Evolutionary conservation across 768 basidiomycete species (phyloP), one percentile per base, ranked within the genome.

Genomic region (Cystofilobasidium ferigula): DNA sequence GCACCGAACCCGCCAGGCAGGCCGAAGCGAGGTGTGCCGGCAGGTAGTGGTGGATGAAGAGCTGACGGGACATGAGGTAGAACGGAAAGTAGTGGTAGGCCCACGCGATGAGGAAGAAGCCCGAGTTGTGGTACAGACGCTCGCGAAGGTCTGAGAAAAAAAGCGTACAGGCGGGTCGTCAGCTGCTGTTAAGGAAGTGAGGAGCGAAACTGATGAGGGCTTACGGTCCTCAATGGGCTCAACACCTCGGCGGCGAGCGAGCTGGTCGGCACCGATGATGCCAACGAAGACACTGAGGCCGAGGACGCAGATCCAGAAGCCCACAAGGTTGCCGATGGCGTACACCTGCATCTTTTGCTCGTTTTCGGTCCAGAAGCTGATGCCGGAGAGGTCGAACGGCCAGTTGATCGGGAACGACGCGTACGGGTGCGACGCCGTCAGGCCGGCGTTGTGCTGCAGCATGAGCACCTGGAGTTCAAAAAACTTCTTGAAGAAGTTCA

Each of bases 381-480:
- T 98, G 57, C 95, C 95, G 69, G 81, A 89, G 34, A 97, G 77
- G 43, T 92, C 82, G 85, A 98, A 98, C 8, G 95, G 95, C 95
- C 95, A 99, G 74, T 94, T 92, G 77, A 97, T 86, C 7, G 95
- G 92, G n/a, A 81, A 81, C 67, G 88, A 89, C 4, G 95, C 92
- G 74, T 99, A 99, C 47, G 95, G 95, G 74, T 99, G 95, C 5
- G 87, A 88, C n/a, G 91, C 88, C 30, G 91, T 94, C 69, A 99
- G 80, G 26, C 92, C 95, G n/a, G 95, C 93, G 72, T 99, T 99
- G 79, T 99, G 95, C 74, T 95, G 91, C 70, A 98, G 78, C 94
- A 98, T 98, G 63, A 94, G 79, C 51, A 94, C 77, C 73, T 99
- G 95, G 36, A 98, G 79, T 76, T 99, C 94, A 34, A 80, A 83